Percentiles rank a stretch among this genome's conserved stretches.
phyloP scores from a whole-genome alignment of 1,284 basidiomycete species.

The Lignosus rhinocerotis region DNA sequence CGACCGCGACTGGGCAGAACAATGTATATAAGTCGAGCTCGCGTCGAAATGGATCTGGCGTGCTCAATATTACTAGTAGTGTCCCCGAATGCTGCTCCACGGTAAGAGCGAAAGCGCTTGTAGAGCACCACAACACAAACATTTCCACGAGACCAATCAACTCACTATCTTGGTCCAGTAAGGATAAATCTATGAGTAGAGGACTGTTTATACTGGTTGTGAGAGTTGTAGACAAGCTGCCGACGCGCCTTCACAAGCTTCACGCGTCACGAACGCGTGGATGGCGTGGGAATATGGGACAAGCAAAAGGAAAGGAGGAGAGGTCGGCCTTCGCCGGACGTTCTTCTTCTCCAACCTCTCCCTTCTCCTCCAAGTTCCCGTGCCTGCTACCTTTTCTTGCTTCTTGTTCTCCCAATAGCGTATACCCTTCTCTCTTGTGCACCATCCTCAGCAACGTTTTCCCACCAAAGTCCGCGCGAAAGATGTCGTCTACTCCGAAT shows the following conservation, averaged over 20 bases:
- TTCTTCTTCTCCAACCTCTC: constrained; percentile 25
- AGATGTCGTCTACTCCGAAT: constrained; percentile 27
- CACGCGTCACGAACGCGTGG: constrained; percentile 19
- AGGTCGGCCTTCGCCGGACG: constrained; percentile 21
- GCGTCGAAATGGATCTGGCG: no score
- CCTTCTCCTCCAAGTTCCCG: constrained; percentile 4
- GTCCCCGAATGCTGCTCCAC: no score
- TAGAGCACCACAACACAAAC: no score
- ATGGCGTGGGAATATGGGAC: constrained; percentile 27
- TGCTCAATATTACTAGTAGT: no score
- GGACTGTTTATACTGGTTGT: neutral
- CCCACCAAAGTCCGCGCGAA: neutral
- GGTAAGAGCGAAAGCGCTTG: no score
- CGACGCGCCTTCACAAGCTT: constrained; percentile 12
- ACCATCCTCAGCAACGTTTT: constrained; percentile 10
- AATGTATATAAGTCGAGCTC: no score
- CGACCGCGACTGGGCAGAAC: no score
- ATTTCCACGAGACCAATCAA: no score
- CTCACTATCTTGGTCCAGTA: no score
- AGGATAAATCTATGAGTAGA: neutral
- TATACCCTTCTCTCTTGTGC: constrained; percentile 16
- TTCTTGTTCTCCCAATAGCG: constrained; percentile 17
- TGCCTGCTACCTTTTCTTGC: constrained; percentile 23
- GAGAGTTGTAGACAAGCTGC: neutral
- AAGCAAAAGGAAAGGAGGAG: constrained; percentile 17